phyloP scores from a whole-genome alignment of 192 early-diverging fungal species.

The Paraglomus brasilianum region DNA sequence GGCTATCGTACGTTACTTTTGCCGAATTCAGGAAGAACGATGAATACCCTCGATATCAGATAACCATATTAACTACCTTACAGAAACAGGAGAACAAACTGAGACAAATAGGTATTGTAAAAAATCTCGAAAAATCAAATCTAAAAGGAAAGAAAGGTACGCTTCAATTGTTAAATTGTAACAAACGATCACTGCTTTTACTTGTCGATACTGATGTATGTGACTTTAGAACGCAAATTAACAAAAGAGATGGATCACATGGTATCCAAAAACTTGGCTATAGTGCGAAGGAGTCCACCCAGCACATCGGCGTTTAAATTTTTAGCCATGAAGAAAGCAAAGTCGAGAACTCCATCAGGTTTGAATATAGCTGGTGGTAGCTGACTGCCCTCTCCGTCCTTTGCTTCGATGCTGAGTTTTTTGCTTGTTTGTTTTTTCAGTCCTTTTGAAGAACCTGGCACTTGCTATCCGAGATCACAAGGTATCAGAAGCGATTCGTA shows the following conservation, averaged over 20 bases:
- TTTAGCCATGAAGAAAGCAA: constrained; percentile 24
- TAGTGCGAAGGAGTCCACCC: not conserved
- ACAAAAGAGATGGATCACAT: not conserved
- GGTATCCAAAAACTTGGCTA: not conserved
- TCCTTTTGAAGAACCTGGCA: constrained; percentile 43
- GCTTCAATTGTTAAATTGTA: not conserved
- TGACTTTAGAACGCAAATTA: constrained; percentile 21
- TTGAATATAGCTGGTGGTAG: not conserved
- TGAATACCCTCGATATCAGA: constrained; percentile 39
- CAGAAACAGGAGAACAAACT: constrained; percentile 41
- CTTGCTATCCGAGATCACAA: constrained; percentile 45
- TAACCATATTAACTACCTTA: constrained; percentile 36
- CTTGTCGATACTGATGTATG: not conserved
- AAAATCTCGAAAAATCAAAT: constrained; percentile 38
- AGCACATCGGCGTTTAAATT: constrained; percentile 2
- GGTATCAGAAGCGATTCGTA: constrained; percentile 38
- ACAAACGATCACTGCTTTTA: not conserved
- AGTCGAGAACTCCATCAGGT: constrained; percentile 17
- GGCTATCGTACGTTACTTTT: constrained; percentile 40
- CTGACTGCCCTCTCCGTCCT: not conserved
- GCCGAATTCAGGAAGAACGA: constrained; percentile 42
- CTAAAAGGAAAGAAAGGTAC: constrained; percentile 46
- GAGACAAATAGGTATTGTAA: constrained; percentile 38
- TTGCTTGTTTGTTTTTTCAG: constrained; percentile 20
- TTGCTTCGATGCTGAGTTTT: not conserved